phyloP scores from a whole-genome alignment of 1,139 yeast genomes.

The Wickerhamiella infanticola region DNA sequence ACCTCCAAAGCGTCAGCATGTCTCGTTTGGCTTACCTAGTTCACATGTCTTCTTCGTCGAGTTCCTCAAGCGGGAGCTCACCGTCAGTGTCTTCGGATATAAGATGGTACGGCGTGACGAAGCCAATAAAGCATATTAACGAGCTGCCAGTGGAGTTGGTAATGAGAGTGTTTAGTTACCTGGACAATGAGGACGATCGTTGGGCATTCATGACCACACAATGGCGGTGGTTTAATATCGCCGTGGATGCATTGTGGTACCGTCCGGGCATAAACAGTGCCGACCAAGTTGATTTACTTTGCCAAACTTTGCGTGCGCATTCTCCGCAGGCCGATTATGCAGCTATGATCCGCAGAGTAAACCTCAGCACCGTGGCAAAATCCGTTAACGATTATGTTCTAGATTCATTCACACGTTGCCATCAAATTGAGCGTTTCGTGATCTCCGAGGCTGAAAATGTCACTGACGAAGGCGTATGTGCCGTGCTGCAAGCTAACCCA shows the following conservation, averaged over 20 bases:
- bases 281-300: slow-evolving; percentile 23
- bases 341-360: slow-evolving; percentile 59
- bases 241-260: slow-evolving; percentile 76
- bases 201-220: slow-evolving; percentile 62
- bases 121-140: slow-evolving; percentile 31
- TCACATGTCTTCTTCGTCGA: neutral
- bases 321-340: slow-evolving; percentile 40
- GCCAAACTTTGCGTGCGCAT: slow-evolving; percentile 16
- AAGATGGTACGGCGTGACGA: neutral
- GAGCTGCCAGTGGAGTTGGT: slow-evolving; percentile 71
- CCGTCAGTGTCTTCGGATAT: too few relatives aligned
- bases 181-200: slow-evolving; percentile 49
- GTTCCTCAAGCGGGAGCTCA: neutral
- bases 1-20: too few relatives aligned
- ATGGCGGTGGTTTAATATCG: slow-evolving; percentile 63
- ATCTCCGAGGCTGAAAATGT: slow-evolving; percentile 64
- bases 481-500: slow-evolving; percentile 47
- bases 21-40: neutral
- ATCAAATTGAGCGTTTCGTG: slow-evolving; percentile 69
- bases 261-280: slow-evolving; percentile 50
- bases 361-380: slow-evolving; percentile 59
- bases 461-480: slow-evolving; percentile 44
- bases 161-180: slow-evolving; percentile 49
- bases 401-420: slow-evolving; percentile 35
- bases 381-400: slow-evolving; percentile 48